Conservation (phyloP, 306 rosid species). For the Trifolium fragiferum region DNA sequence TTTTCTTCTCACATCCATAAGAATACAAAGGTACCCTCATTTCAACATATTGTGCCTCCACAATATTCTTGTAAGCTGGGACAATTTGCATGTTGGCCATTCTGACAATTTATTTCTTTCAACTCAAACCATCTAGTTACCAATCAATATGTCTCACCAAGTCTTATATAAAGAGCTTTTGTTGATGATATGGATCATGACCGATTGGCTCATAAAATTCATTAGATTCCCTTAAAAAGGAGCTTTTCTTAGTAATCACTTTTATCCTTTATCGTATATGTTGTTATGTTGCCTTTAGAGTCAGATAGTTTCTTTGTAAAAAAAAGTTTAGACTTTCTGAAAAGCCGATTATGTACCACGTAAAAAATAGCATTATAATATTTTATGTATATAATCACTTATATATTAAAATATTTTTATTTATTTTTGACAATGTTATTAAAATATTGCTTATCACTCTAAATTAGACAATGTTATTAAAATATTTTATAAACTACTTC, state of each 20-base stretch:
- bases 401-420: no score
- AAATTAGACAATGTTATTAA: no score
- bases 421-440: no score
- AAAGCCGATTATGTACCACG: background rate
- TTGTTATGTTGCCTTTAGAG: background rate
- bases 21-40: constrained; percentile 93
- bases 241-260: background rate
- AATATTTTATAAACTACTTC: no score
- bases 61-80: constrained; percentile 59
- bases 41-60: constrained; percentile 87
- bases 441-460: background rate
- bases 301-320: background rate
- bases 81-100: constrained; percentile 81
- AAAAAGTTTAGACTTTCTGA: background rate
- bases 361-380: background rate
- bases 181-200: constrained; percentile 39
- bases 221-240: constrained; percentile 42
- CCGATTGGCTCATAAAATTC: constrained; percentile 28
- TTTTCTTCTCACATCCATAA: constrained; percentile 82
- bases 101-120: background rate
- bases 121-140: constrained; percentile 29
- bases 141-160: constrained; percentile 15
- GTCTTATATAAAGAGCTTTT: constrained; percentile 39
- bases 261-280: background rate
- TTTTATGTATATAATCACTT: background rate